These are phyloP conservation scores for Mortierella sp. DNA, from an alignment of 371 early-diverging fungal genomes.

Conservation along the genomic window DNA sequence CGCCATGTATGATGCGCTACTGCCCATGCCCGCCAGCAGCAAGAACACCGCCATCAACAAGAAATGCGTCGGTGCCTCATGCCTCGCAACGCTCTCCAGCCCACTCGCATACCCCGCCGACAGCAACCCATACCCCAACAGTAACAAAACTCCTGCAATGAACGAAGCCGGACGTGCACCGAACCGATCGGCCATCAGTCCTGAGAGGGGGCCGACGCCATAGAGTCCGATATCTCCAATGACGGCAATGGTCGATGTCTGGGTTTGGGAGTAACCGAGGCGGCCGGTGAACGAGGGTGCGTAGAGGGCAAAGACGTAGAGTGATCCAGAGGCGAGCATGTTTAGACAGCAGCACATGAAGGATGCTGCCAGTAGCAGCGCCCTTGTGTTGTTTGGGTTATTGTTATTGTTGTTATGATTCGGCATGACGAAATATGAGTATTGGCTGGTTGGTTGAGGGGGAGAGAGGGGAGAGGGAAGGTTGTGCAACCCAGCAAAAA, in stretches of 20 bases:
- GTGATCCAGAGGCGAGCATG: constrained; percentile 49
- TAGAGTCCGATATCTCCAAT: constrained; percentile 52
- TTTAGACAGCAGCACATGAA: constrained; percentile 43
- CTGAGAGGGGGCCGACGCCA: constrained; percentile 43
- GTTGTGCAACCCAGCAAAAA: neutral
- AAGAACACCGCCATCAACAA: constrained; percentile 28
- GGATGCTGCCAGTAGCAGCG: no score
- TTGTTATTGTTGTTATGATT: neutral
- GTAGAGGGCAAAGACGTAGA: constrained; percentile 51
- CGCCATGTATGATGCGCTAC: constrained; percentile 49
- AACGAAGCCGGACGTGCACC: constrained; percentile 35
- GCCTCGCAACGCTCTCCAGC: constrained; percentile 11
- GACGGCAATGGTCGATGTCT: constrained; percentile 43
- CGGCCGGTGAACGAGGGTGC: constrained; percentile 36
- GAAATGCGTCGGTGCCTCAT: constrained; percentile 25
- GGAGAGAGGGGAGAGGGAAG: neutral
- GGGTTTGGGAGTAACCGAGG: constrained; percentile 39
- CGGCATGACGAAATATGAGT: neutral
- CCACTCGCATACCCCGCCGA: constrained; percentile 28
- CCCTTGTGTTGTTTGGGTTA: neutral
- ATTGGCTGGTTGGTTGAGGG: neutral
- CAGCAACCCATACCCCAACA: constrained; percentile 29
- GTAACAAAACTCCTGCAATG: constrained; percentile 30
- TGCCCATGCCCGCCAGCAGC: constrained; percentile 38
- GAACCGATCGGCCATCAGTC: constrained; percentile 41